These are phyloP conservation scores for Priceomyces carsonii DNA, from an alignment of 805 yeast species.

Conservation along the genomic window DNA sequence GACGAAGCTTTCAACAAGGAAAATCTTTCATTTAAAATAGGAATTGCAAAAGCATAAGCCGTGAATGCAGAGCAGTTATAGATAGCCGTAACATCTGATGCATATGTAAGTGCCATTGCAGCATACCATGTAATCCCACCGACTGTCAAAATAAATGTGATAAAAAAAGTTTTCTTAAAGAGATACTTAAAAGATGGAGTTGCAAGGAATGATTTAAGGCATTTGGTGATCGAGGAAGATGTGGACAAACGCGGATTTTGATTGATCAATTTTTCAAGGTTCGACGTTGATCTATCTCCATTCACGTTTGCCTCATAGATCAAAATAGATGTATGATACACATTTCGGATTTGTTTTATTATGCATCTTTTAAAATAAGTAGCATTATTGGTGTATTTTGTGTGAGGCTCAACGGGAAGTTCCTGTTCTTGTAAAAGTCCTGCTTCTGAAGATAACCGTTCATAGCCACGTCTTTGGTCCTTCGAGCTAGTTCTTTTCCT, in stretches of 20 bases:
- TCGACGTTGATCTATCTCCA: conserved; percentile 30
- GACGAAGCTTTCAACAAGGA: conserved; percentile 62
- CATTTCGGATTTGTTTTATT: conserved; percentile 44
- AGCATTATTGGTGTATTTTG: conserved; percentile 14
- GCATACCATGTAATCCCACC: conserved; percentile 89
- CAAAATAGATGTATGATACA: conserved; percentile 43
- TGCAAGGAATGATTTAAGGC: conserved; percentile 34
- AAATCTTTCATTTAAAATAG: conserved; percentile 65
- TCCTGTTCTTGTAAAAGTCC: conserved; percentile 21
- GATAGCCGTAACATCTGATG: conserved; percentile 86
- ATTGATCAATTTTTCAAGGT: conserved; percentile 34
- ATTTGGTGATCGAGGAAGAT: conserved; percentile 30
- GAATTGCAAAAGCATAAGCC: conserved; percentile 81
- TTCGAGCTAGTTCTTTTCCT: conserved; percentile 11
- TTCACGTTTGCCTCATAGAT: conserved; percentile 43
- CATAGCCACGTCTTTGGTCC: conserved; percentile 18
- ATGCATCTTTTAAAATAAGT: conserved; percentile 36
- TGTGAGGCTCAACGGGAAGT: conserved; percentile 7
- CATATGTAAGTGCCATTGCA: conserved; percentile 77
- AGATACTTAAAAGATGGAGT: conserved; percentile 54
- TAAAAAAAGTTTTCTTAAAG: conserved; percentile 38
- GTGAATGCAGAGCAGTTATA: conserved; percentile 89
- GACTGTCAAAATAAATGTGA: conserved; percentile 60
- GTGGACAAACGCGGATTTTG: conserved; percentile 37
- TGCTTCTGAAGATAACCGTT: conserved; percentile 30